A percentile compares a stretch with the other conserved stretches of the same genome.
Evolutionary conservation across 192 early-diverging fungal genomes (phyloP).

Genomic region (Phycomyces nitens): DNA sequence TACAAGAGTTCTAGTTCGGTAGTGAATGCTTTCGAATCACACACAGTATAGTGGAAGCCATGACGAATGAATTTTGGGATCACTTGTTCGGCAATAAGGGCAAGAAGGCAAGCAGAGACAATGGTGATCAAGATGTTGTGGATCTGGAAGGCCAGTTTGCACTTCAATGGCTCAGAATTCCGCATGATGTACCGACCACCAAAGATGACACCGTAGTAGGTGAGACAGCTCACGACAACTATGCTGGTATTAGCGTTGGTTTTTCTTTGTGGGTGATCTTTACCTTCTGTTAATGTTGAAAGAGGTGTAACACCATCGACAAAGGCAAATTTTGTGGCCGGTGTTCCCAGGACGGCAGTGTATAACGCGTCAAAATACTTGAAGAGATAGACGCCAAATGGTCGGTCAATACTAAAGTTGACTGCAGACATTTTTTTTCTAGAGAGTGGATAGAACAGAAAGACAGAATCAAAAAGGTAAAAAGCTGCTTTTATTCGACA

Average conservation of each 20-base stretch:
- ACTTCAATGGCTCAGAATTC: constrained; percentile 63
- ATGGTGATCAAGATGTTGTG: constrained; percentile 77
- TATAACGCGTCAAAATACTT: constrained; percentile 43
- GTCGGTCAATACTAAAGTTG: constrained; percentile 41
- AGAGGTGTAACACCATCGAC: constrained; percentile 46
- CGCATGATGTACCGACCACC: constrained; percentile 69
- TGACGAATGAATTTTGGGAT: constrained; percentile 61
- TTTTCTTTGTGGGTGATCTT: too few relatives aligned
- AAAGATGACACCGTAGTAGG: constrained; percentile 74
- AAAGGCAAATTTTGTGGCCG: constrained; percentile 43
- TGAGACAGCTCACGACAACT: constrained; percentile 24
- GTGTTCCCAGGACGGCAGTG: constrained; percentile 37
- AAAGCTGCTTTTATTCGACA: too few relatives aligned
- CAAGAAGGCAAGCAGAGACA: constrained; percentile 61
- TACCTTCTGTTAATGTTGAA: constrained; percentile 50
- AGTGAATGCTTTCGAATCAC: constrained; percentile 63
- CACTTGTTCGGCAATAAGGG: constrained; percentile 71
- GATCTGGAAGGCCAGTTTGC: constrained; percentile 66
- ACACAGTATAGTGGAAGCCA: constrained; percentile 70
- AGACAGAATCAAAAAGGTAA: too few relatives aligned
- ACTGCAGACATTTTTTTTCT: constrained; percentile 11
- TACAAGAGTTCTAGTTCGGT: constrained; percentile 74
- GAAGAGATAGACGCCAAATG: constrained; percentile 51
- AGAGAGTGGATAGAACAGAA: too few relatives aligned
- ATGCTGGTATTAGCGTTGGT: neutral